Evolutionary conservation across 148 eudicot species (phyloP), one percentile per base, ranked within the genome.

Genomic region (Chenopodium album): DNA sequence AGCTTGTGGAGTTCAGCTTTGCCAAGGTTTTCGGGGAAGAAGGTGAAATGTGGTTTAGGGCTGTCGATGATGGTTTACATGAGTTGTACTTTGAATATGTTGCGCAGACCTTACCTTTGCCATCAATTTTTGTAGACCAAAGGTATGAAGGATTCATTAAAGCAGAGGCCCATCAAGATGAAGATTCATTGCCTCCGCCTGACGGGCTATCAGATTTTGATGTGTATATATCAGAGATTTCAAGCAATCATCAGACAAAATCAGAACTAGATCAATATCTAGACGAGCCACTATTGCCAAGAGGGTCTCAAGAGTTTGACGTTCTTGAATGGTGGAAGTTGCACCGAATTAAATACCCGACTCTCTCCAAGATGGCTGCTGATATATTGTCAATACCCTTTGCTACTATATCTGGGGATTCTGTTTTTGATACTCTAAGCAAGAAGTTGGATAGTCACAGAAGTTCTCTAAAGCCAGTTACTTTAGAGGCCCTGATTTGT

Each of bases 301-400:
- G 96, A 62, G 87, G 73, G 9, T 86, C 46, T 9, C 77, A 89
- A 7, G 94, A 91, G 26, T 88, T 95, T 65, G 92, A 95, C 79
- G 88, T 93, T 41, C 81, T 95, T 83, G 93, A 89, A 11, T 95
- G 99, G 99, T 95, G 99, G 99, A 92, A 90, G 81, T 60, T 72
- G 75, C 88, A 91, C 76, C 79, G 85, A 26, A 62, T 76, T 17
- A 87, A 83, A 80, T 95, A 93, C 83, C 98, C 97, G 0, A 89
- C 90, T 29, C 91, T 95, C 46, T 90, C 98, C 8, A 91, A 78
- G 85, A 88, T 95, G 94, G 99, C 98, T 0, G 88, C 88, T 56
- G 99, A 93, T 83, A 73, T 94, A 31, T 79, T 95, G 81, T 87
- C 90, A 3, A 87, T 94, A 65, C 97, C 97, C 4, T 62, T 94